A percentile compares a stretch with the other conserved stretches of the same genome.
Evolutionary conservation across 306 rosid species (phyloP).

Genomic region (Prunus fruticosa): DNA sequence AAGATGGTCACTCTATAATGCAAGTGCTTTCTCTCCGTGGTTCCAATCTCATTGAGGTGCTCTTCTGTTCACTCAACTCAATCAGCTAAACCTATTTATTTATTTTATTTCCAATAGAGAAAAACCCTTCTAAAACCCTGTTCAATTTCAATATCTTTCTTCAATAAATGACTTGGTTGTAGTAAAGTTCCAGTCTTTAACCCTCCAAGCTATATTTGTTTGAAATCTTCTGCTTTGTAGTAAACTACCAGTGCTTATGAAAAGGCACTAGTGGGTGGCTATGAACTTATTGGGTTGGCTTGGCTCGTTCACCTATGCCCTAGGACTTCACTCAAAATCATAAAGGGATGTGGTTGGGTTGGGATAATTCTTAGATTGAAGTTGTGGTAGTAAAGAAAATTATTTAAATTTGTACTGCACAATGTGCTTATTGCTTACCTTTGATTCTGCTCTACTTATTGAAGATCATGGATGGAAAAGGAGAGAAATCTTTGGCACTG

Average conservation of each 20-base stretch:
- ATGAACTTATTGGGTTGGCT: neutral
- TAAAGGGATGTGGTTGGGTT: neutral
- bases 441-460: neutral
- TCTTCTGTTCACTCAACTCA: neutral
- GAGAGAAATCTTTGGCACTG: conserved; percentile 65
- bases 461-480: conserved; percentile 82
- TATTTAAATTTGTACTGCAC: neutral
- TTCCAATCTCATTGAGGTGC: conserved; percentile 82
- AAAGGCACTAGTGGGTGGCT: neutral
- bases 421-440: neutral
- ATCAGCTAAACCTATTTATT: neutral
- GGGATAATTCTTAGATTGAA: neutral
- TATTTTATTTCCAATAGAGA: too few relatives aligned
- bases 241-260: neutral
- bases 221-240: neutral
- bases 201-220: too few relatives aligned
- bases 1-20: conserved; percentile 59
- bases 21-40: conserved; percentile 80
- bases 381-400: neutral
- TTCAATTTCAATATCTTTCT: neutral
- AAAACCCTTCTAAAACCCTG: conserved; percentile 2
- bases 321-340: neutral
- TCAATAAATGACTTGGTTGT: neutral
- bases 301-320: neutral
- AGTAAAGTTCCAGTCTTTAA: neutral